These are phyloP conservation scores for Lactifluus rugatus DNA, from an alignment of 768 basidiomycete species.

Conservation along the genomic window DNA sequence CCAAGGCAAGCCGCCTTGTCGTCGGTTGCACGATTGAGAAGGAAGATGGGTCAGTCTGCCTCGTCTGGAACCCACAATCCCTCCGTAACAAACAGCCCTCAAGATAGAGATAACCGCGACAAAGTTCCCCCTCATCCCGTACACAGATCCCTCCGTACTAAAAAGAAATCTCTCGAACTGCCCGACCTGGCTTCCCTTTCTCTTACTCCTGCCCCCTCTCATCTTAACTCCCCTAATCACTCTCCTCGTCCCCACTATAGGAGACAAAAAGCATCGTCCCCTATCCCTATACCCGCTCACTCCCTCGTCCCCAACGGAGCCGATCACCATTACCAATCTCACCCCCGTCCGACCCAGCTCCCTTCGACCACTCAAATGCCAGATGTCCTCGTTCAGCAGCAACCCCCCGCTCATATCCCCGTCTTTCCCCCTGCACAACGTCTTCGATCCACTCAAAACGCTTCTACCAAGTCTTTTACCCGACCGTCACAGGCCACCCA, in stretches of 20 bases:
- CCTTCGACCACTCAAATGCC: conserved; percentile 28
- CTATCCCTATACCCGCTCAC: conserved; percentile 37
- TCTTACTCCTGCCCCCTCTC: conserved; percentile 34
- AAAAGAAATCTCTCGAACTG: conserved; percentile 67
- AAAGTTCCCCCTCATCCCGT: conserved; percentile 29
- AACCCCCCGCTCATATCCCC: conserved; percentile 36
- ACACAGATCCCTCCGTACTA: conserved; percentile 52
- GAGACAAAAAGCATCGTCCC: conserved; percentile 36
- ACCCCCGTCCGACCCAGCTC: conserved; percentile 15
- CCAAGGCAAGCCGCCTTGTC: not conserved
- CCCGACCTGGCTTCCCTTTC: conserved; percentile 57
- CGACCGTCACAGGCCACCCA: conserved; percentile 17
- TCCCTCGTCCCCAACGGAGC: conserved; percentile 21
- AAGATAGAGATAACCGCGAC: conserved; percentile 15
- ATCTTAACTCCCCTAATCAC: conserved; percentile 29
- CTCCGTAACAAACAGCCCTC: conserved; percentile 6
- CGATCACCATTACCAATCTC: conserved; percentile 16
- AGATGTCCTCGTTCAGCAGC: conserved; percentile 33
- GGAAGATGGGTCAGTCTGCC: conserved; percentile 17
- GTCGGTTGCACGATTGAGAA: conserved; percentile 6
- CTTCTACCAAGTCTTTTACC: conserved; percentile 36
- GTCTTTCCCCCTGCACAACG: conserved; percentile 22
- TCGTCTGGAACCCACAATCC: conserved; percentile 14
- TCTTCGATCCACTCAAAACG: conserved; percentile 23
- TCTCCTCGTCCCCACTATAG: conserved; percentile 36